Base-by-base conservation (phyloP, 2,329 filamentous ascomycete genomes). In the Calonectria pauciramosa region DNA sequence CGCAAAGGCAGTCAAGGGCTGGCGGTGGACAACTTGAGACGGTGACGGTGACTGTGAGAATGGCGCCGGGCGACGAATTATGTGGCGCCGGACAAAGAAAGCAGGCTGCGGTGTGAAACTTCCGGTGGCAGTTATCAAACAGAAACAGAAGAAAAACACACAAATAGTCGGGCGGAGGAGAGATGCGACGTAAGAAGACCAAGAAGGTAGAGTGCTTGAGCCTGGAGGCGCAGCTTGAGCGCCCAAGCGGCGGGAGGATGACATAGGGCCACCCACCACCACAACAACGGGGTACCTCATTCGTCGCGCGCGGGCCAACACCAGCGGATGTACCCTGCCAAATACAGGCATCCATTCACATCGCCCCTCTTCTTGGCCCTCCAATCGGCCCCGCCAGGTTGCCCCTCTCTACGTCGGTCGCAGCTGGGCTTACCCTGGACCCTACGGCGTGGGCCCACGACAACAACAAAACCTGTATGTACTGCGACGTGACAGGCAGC, bases 351-450 rank as follows among this genome's bases (percentile, higher is more conserved):
- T 47, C 68, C 68, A 65, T 65, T 68, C 66, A 51, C 38, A 51
- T 36, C 44, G 52, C 59, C 70, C 49, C 56, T 59, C 72, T 76
- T 72, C 77, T 72, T 66, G 69, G 67, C 70, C 70, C 54, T 56
- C 72, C 72, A 71, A 75, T 75, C 51, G 71, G 56, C 76, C 78
- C 79, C 77, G 78, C 79, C 71, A 79, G 79, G 79, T 81, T 81
- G 79, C 79, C 79, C 79, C 79, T 81, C 79, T 75, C 79, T 80
- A 80, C 79, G 68, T 78, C 74, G 72, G 56, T 70, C 52, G 18
- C 64, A 52, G 41, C 70, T 69, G 56, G 72, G 68, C 56, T 63
- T 49, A 68, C 74, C 68, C 72, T 74, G 68, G 76, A 72, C 69
- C 52, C 68, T 70, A 32, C 67, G 70, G 51, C 70, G 56, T 38